Conservation (phyloP, 208 protist species). For the Perkinsela sp. region DNA sequence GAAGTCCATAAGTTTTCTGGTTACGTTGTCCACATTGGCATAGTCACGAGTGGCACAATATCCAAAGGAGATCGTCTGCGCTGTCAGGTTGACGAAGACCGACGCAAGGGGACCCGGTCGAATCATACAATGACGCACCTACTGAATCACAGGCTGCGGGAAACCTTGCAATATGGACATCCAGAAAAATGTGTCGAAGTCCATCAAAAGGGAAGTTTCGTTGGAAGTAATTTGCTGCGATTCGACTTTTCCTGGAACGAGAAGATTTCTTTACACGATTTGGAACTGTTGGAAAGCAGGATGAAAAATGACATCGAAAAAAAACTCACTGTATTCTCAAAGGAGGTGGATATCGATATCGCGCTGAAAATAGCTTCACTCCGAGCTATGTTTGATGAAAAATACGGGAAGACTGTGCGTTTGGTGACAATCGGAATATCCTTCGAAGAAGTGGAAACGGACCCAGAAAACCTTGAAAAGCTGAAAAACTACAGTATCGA, state of each 20-base stretch:
- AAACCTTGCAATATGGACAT: conserved; percentile 49
- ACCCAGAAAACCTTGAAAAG: conserved; percentile 42
- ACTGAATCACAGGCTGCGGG: conserved; percentile 80
- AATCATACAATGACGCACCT: conserved; percentile 92
- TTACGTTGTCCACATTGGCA: conserved; percentile 84
- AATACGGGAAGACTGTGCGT: conserved; percentile 90
- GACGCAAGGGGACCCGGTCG: conserved; percentile 32
- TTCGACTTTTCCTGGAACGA: conserved; percentile 86
- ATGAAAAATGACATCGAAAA: conserved; percentile 56
- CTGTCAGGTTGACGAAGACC: conserved; percentile 60
- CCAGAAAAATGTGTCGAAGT: conserved; percentile 47
- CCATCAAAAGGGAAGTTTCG: conserved; percentile 75
- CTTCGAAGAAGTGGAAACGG: conserved; percentile 53
- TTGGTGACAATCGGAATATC: conserved; percentile 79
- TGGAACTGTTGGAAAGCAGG: conserved; percentile 43
- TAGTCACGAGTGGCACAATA: conserved; percentile 31
- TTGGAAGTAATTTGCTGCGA: conserved; percentile 64
- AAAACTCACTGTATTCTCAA: conserved; percentile 38
- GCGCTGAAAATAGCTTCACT: conserved; percentile 39
- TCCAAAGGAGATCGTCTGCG: conserved; percentile 22
- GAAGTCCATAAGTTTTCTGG: conserved; percentile 74
- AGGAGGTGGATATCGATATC: conserved; percentile 43
- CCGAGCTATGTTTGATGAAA: conserved; percentile 84
- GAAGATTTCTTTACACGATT: conserved; percentile 37
- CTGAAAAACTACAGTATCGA: conserved; percentile 71